These are phyloP conservation scores for Pleurotus giganteus DNA, from an alignment of 768 basidiomycete species.

Conservation along the genomic window DNA sequence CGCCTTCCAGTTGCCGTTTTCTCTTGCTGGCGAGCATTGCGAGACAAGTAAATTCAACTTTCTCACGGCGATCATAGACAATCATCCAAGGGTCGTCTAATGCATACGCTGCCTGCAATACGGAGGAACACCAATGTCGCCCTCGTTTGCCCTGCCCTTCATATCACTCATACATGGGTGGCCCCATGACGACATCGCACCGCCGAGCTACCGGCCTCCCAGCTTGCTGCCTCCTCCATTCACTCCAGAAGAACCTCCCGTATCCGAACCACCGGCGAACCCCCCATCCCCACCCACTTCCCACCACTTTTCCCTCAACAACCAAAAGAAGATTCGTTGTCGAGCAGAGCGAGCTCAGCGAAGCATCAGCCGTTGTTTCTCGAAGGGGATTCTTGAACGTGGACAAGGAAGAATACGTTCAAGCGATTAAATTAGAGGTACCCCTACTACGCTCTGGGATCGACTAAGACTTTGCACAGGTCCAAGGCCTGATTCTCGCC, in stretches of 20 bases:
- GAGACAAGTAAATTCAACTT: too few species aligned
- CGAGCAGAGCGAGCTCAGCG: background rate
- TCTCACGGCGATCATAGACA: too few species aligned
- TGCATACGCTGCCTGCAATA: too few species aligned
- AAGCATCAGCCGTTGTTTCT: background rate
- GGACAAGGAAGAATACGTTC: background rate
- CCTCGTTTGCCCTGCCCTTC: background rate
- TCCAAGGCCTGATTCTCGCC: background rate
- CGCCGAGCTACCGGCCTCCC: background rate
- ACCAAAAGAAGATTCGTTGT: background rate
- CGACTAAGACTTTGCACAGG: background rate
- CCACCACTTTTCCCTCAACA: background rate
- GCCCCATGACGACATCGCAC: background rate
- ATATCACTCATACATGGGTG: background rate
- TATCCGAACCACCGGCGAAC: background rate
- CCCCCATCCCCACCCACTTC: background rate
- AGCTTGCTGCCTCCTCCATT: background rate
- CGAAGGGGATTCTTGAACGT: background rate
- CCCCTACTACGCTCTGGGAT: background rate
- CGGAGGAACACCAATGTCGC: too few species aligned
- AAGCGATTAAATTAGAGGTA: constrained; percentile 1
- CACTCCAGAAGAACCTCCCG: background rate
- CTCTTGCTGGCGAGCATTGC: constrained; percentile 8
- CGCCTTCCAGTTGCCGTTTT: constrained; percentile 6
- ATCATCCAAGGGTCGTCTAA: too few species aligned